Percentiles rank a stretch among this genome's conserved stretches.
These are phyloP conservation scores for Blastobotrys mokoenaii DNA, from an alignment of 805 yeast species.

Conservation along the genomic window DNA sequence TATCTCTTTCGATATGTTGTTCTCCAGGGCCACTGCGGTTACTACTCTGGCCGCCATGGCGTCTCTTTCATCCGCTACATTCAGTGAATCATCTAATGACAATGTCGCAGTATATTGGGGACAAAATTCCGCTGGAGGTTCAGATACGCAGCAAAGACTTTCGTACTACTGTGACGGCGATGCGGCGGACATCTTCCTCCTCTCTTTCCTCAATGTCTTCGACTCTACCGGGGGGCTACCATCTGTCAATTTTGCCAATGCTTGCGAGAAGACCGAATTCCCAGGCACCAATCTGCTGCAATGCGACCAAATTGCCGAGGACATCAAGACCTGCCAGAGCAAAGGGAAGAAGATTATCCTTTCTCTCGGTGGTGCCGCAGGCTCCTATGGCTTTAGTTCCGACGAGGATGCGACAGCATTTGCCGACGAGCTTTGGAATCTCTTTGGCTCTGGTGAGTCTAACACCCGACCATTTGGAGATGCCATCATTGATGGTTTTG, in stretches of 20 bases:
- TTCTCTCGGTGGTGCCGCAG: constrained; percentile 52
- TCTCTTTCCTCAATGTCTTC: constrained; percentile 62
- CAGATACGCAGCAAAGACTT: constrained; percentile 39
- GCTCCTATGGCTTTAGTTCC: constrained; percentile 40
- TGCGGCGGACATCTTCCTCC: constrained; percentile 48
- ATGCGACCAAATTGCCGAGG: constrained; percentile 43
- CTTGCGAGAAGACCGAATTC: constrained; percentile 31
- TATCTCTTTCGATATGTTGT: no score
- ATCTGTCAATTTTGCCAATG: constrained; percentile 29
- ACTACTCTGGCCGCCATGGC: background rate
- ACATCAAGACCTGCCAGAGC: constrained; percentile 64
- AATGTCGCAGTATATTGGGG: constrained; percentile 80
- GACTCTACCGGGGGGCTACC: constrained; percentile 30
- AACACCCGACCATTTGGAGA: constrained; percentile 39
- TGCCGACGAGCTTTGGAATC: constrained; percentile 36
- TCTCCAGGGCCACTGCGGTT: background rate
- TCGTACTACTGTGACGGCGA: constrained; percentile 54
- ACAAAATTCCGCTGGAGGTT: constrained; percentile 54
- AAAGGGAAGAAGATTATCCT: constrained; percentile 64
- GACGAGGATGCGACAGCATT: constrained; percentile 41
- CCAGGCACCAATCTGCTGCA: constrained; percentile 33
- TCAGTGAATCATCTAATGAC: background rate
- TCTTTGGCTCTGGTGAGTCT: constrained; percentile 38
- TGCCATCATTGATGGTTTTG: constrained; percentile 60
- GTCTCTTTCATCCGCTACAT: background rate